phyloP scores from a whole-genome alignment of 116 monocot genomes.

The Papilionanthe hybrid region DNA sequence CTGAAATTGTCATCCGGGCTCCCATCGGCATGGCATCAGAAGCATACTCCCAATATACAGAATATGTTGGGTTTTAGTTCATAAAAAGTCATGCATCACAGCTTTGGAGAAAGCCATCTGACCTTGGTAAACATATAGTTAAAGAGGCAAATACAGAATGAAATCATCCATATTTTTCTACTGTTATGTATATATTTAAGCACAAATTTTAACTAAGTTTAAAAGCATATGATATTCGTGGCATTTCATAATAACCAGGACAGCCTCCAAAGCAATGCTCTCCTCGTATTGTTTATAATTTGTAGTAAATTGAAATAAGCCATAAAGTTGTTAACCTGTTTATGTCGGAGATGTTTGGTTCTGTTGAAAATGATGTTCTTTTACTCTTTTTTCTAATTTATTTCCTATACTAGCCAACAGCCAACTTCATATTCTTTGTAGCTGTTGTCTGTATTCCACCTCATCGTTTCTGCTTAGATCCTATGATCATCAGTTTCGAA shows the following conservation, averaged over 20 bases:
- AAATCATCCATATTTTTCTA: not conserved
- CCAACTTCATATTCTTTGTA: too few relatives aligned
- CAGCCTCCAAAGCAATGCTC: not conserved
- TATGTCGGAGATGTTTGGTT: too few relatives aligned
- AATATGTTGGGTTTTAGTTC: constrained; percentile 59
- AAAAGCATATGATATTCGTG: not conserved
- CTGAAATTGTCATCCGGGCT: constrained; percentile 60
- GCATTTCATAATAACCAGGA: not conserved
- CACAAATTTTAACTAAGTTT: not conserved
- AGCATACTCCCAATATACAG: constrained; percentile 73
- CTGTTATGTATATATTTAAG: not conserved
- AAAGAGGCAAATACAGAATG: not conserved
- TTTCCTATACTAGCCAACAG: too few relatives aligned
- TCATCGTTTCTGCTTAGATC: too few relatives aligned
- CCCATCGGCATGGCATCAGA: constrained; percentile 80
- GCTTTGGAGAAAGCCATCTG: not conserved
- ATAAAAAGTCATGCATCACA: not conserved
- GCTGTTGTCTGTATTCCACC: too few relatives aligned
- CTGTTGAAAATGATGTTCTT: too few relatives aligned
- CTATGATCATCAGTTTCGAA: too few relatives aligned
- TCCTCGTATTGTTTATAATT: not conserved
- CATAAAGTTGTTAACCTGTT: too few relatives aligned
- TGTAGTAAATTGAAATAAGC: not conserved
- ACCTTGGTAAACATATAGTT: not conserved
- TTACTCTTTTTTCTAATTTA: too few relatives aligned